Percentiles rank a stretch among this genome's conserved stretches.
Evolutionary conservation across 768 basidiomycete species (phyloP).

Genomic region (Grammothele lineata): DNA sequence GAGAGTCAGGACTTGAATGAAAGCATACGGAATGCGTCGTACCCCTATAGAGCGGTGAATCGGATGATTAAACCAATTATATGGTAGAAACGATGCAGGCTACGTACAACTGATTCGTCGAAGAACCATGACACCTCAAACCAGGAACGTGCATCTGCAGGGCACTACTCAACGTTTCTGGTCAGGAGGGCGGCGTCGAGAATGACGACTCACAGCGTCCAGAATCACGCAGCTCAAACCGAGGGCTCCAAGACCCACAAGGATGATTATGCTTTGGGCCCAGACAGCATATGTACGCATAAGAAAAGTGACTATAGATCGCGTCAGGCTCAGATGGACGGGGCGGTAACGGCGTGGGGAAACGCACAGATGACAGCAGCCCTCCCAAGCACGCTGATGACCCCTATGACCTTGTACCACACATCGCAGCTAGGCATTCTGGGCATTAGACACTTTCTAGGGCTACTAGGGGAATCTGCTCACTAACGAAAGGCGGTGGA

Average conservation of each 20-base stretch:
- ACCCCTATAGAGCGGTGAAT: too few species aligned
- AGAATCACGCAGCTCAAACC: slow-evolving; percentile 21
- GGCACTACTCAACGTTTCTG: too few species aligned
- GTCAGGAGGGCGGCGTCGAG: too few species aligned
- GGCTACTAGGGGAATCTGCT: too few species aligned
- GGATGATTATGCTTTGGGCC: slow-evolving; percentile 15
- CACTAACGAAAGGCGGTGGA: too few species aligned
- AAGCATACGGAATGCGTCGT: background rate
- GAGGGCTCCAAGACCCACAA: slow-evolving; percentile 11
- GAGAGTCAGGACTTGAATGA: background rate
- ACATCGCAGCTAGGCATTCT: slow-evolving; percentile 21
- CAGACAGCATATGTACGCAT: slow-evolving; percentile 4
- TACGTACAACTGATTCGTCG: slow-evolving; percentile 17
- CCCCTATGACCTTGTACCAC: slow-evolving; percentile 26
- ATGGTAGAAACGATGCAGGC: too few species aligned
- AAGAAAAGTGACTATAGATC: background rate
- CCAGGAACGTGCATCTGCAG: slow-evolving; percentile 21
- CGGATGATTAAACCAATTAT: too few species aligned
- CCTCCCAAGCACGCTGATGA: slow-evolving; percentile 28
- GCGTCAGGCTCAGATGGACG: too few species aligned
- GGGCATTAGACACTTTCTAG: background rate
- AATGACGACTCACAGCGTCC: slow-evolving; percentile 16
- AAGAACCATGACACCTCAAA: slow-evolving; percentile 11
- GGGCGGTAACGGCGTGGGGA: background rate
- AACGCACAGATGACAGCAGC: slow-evolving; percentile 25